Evolutionary conservation across 2,329 filamentous ascomycete species (phyloP).

Genomic region (Colletotrichum sp.): DNA sequence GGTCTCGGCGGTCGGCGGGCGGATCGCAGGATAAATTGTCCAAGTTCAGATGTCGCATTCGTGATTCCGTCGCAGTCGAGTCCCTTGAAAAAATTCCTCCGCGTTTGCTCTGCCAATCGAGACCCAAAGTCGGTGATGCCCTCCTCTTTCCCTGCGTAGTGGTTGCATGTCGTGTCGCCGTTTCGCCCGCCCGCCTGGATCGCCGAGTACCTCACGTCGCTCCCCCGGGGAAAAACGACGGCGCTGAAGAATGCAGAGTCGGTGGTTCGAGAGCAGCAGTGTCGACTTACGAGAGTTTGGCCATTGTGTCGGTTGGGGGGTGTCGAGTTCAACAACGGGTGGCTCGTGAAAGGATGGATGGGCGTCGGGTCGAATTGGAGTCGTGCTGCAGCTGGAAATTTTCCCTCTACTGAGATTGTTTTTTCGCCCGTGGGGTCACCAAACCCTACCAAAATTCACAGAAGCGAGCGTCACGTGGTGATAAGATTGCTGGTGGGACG

Average conservation of each 20-base stretch:
- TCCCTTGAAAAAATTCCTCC: background rate
- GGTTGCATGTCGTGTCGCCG: background rate
- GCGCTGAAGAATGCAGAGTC: background rate
- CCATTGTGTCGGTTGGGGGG: slow-evolving; percentile 59
- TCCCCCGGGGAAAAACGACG: slow-evolving; percentile 18
- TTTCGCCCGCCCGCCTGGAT: slow-evolving; percentile 10
- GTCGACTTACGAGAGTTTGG: slow-evolving; percentile 64
- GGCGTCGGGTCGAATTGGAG: slow-evolving; percentile 17
- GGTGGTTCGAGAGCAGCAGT: background rate
- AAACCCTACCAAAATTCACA: slow-evolving; percentile 17
- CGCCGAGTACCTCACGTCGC: background rate
- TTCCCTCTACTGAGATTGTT: slow-evolving; percentile 14
- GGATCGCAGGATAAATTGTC: background rate
- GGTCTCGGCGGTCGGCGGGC: background rate
- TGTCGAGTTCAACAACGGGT: slow-evolving; percentile 23
- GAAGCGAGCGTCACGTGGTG: slow-evolving; percentile 20
- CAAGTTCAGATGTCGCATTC: background rate
- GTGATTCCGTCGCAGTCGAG: background rate
- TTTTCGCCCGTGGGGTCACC: slow-evolving; percentile 16
- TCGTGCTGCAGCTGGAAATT: slow-evolving; percentile 17
- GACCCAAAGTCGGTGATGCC: background rate
- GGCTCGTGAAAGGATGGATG: slow-evolving; percentile 20
- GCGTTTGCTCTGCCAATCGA: background rate
- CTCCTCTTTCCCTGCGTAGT: slow-evolving; percentile 11
- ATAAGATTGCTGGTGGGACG: background rate